Percentiles rank a stretch among this genome's conserved stretches.
These are phyloP conservation scores for Ceriops zippeliana DNA, from an alignment of 345 rosid species.

Conservation along the genomic window DNA sequence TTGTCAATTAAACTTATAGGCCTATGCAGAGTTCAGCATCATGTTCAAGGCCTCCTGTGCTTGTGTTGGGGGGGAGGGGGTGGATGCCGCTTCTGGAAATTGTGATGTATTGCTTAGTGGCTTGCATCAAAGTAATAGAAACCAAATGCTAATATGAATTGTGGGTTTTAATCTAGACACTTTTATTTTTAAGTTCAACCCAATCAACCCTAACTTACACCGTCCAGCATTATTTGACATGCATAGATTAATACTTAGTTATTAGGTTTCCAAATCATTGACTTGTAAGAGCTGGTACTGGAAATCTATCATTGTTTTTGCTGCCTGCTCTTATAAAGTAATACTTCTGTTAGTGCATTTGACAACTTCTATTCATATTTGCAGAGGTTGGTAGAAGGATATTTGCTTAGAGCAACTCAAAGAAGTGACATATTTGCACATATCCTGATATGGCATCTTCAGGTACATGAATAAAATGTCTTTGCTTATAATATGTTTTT, in stretches of 20 bases:
- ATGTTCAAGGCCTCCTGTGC: neutral
- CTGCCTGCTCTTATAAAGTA: neutral
- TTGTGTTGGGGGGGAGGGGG: neutral
- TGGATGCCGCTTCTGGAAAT: no score
- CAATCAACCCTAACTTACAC: neutral
- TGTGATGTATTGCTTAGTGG: no score
- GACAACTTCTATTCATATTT: slow-evolving; percentile 12
- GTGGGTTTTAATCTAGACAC: no score
- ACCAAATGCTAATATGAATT: neutral
- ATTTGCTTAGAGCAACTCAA: slow-evolving; percentile 94
- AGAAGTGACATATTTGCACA: slow-evolving; percentile 96
- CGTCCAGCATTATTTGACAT: slow-evolving; percentile 2
- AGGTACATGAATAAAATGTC: slow-evolving; percentile 43
- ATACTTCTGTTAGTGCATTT: neutral
- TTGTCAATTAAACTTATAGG: slow-evolving; percentile 13
- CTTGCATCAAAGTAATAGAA: neutral
- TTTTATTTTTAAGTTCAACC: neutral
- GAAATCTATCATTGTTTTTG: slow-evolving; percentile 1
- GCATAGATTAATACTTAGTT: neutral
- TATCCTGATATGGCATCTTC: slow-evolving; percentile 95
- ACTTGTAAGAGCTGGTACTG: neutral
- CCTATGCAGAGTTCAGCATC: neutral
- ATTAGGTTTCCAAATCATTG: no score
- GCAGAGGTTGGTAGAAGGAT: slow-evolving; percentile 95
- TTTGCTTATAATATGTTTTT: slow-evolving; percentile 9